phyloP scores from a whole-genome alignment of 768 basidiomycete species.

The Exidia glandulosa region DNA sequence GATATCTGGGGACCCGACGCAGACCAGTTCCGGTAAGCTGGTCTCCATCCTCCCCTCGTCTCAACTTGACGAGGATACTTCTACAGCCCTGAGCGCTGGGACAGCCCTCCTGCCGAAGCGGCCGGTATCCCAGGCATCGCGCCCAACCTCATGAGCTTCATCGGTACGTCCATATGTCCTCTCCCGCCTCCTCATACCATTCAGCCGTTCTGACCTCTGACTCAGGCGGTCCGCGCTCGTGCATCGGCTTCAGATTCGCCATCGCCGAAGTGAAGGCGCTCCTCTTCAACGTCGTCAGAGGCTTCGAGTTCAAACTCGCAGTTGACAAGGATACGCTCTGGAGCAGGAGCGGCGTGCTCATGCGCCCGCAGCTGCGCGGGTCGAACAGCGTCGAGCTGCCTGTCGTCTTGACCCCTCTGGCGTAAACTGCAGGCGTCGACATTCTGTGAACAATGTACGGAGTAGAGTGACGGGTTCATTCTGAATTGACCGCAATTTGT shows the following conservation, averaged over 20 bases:
- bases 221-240: constrained; percentile 4
- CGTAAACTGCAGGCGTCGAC: too few relatives aligned
- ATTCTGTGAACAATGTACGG: too few relatives aligned
- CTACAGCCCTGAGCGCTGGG: constrained; percentile 4
- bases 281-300: neutral
- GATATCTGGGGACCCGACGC: constrained; percentile 26
- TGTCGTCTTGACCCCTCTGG: too few relatives aligned
- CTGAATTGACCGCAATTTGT: too few relatives aligned
- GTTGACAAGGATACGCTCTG: neutral
- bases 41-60: too few relatives aligned
- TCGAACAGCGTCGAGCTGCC: too few relatives aligned
- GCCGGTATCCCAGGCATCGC: neutral
- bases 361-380: too few relatives aligned
- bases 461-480: too few relatives aligned
- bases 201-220: too few relatives aligned
- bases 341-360: too few relatives aligned
- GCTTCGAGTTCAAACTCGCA: constrained; percentile 4
- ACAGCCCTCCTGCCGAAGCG: neutral
- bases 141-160: constrained; percentile 3
- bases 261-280: constrained; percentile 1
- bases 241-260: constrained; percentile 3
- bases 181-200: too few relatives aligned
- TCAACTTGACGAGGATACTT: neutral
- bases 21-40: constrained; percentile 15
- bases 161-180: too few relatives aligned